A percentile compares a stretch with the other conserved stretches of the same genome.
These are phyloP conservation scores for Dictyophora rubrovolvata DNA, from an alignment of 768 basidiomycete genomes.

Conservation along the genomic window DNA sequence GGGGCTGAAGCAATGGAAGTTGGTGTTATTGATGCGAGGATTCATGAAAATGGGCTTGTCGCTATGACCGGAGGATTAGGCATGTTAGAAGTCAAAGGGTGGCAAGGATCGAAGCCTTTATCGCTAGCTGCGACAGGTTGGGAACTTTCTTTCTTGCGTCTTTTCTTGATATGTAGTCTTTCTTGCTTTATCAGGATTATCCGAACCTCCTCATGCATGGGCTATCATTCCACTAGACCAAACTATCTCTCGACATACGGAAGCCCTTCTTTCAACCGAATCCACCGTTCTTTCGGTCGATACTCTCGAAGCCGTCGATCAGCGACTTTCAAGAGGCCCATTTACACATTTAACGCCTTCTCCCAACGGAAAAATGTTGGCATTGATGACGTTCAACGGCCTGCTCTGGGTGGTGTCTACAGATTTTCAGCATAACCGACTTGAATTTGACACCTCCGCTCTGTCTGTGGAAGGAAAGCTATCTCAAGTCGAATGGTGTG, in stretches of 20 bases:
- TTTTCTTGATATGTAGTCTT: neutral
- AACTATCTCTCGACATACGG: slow-evolving; percentile 81
- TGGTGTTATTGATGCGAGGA: slow-evolving; percentile 76
- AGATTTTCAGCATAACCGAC: slow-evolving; percentile 81
- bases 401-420: slow-evolving; percentile 89
- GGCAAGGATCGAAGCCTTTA: slow-evolving; percentile 70
- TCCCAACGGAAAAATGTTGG: slow-evolving; percentile 88
- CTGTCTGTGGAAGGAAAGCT: slow-evolving; percentile 44
- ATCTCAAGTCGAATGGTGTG: slow-evolving; percentile 85
- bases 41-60: slow-evolving; percentile 81
- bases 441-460: slow-evolving; percentile 69
- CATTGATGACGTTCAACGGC: slow-evolving; percentile 63
- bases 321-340: slow-evolving; percentile 79
- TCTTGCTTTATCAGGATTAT: slow-evolving; percentile 39
- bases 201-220: slow-evolving; percentile 77
- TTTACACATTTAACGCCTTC: slow-evolving; percentile 83
- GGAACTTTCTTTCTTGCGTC: slow-evolving; percentile 17
- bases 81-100: slow-evolving; percentile 80
- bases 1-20: slow-evolving; percentile 73
- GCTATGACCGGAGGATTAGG: slow-evolving; percentile 68
- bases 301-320: slow-evolving; percentile 81
- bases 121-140: slow-evolving; percentile 65
- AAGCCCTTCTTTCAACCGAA: slow-evolving; percentile 77
- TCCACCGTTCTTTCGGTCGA: slow-evolving; percentile 78
- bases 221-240: slow-evolving; percentile 82